A percentile compares a stretch with the other conserved stretches of the same genome.
Evolutionary conservation across 2,329 filamentous ascomycete genomes (phyloP).

Genomic region (Diaporthe longicolla): DNA sequence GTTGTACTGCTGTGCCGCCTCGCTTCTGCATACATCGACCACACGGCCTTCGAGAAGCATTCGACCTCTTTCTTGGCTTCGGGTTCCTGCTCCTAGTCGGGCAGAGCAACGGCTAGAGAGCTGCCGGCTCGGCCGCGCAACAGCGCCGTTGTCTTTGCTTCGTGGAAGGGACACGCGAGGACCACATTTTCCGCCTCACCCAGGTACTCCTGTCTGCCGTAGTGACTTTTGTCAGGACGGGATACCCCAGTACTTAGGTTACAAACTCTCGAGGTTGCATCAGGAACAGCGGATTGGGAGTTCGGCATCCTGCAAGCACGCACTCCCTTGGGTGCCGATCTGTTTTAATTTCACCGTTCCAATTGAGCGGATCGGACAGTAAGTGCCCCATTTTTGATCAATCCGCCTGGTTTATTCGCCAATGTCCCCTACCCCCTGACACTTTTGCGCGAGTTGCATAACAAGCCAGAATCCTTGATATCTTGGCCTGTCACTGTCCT

Average conservation of each 20-base stretch:
- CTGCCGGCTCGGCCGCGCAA: conserved; percentile 26
- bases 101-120: conserved; percentile 34
- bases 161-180: conserved; percentile 16
- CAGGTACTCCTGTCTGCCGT: conserved; percentile 20
- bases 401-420: conserved; percentile 36
- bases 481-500: conserved; percentile 34
- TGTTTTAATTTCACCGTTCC: conserved; percentile 36
- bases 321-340: conserved; percentile 37
- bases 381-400: conserved; percentile 37
- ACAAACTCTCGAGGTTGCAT: conserved; percentile 39
- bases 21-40: conserved; percentile 38
- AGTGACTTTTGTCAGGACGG: conserved; percentile 26
- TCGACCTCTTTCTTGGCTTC: conserved; percentile 27
- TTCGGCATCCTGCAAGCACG: conserved; percentile 37
- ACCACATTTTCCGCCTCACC: conserved; percentile 23
- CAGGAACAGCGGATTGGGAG: conserved; percentile 38
- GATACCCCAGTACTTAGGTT: conserved; percentile 20
- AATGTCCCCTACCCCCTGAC: conserved; percentile 37
- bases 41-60: conserved; percentile 40
- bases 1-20: conserved; percentile 34
- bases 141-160: conserved; percentile 22
- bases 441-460: conserved; percentile 37
- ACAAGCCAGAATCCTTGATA: conserved; percentile 37
- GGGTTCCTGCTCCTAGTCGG: conserved; percentile 33
- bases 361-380: conserved; percentile 39